phyloP scores from a whole-genome alignment of 179 eudicot genomes.

The Camellia oleifera region DNA sequence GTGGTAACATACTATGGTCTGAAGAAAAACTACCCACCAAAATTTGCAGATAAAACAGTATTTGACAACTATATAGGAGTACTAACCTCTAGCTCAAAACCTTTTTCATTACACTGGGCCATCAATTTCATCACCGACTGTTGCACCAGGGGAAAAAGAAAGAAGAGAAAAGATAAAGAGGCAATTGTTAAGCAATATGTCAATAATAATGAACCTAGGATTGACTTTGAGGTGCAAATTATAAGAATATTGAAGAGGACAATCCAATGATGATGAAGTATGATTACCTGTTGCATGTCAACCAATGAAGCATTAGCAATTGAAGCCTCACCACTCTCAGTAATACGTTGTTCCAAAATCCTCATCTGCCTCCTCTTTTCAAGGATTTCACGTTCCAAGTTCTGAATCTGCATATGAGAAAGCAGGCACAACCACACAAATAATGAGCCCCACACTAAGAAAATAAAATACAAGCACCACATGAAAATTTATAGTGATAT shows the following conservation, averaged over 20 bases:
- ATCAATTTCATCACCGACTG: conserved; percentile 80
- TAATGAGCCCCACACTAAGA: too few species aligned
- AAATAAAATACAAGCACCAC: too few species aligned
- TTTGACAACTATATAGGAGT: not conserved
- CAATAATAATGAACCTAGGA: not conserved
- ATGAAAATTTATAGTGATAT: too few species aligned
- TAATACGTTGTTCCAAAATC: conserved; percentile 76
- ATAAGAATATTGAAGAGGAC: not conserved
- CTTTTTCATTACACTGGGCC: conserved; percentile 86
- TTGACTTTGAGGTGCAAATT: not conserved
- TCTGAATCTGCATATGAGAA: conserved; percentile 53
- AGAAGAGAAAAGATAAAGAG: conserved; percentile 5
- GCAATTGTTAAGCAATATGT: not conserved
- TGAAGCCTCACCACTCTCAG: conserved; percentile 80
- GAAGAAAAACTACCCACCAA: not conserved
- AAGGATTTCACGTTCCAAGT: conserved; percentile 81
- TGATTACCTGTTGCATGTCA: conserved; percentile 91
- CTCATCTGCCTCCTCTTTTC: conserved; percentile 89
- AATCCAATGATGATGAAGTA: not conserved
- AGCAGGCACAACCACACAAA: too few species aligned
- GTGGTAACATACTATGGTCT: not conserved
- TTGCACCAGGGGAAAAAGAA: not conserved
- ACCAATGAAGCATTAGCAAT: conserved; percentile 75
- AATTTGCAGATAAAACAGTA: not conserved
- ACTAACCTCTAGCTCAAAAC: conserved; percentile 92